Evolutionary conservation across 306 rosid genomes (phyloP), one percentile per base, ranked within the genome.

Genomic region (Sechiopsis laciniata): DNA sequence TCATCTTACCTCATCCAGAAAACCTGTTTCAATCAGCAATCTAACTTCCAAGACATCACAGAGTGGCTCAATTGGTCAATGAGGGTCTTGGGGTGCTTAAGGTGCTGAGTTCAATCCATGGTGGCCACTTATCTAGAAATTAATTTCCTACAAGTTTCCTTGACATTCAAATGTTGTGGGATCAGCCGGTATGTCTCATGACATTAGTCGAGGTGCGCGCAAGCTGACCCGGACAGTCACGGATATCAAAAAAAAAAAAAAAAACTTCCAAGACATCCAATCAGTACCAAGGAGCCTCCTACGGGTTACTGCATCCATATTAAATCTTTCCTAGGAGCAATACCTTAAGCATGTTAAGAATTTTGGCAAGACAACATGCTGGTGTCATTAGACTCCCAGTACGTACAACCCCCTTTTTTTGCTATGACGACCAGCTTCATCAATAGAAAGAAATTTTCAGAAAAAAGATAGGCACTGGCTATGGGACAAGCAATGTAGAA

Each of bases 11-110:
- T 6, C 35, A 5, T 66, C 17, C 3, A 2, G 26, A 20, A 66
- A 66, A 19, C 24, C 72, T 20, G 4, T 64, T 42, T 68, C 35
- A 20, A 68, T 19, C 40, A 14, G 40, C 73, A 68, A 57, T 48
- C 56, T 7, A 21, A 48, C 73, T 68, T 17, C 57, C 56, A 68
- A 12, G 40, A 50, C 55, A 50, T 7, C 20, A n/a, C n/a, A n/a
- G n/a, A n/a, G n/a, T n/a, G n/a, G n/a, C n/a, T n/a, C n/a, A n/a
- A n/a, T n/a, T n/a, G n/a, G n/a, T n/a, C n/a, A n/a, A n/a, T n/a
- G n/a, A n/a, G n/a, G n/a, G n/a, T n/a, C n/a, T n/a, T n/a, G n/a
- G n/a, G n/a, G n/a, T n/a, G n/a, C n/a, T n/a, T n/a, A n/a, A n/a
- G n/a, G n/a, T n/a, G n/a, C n/a, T n/a, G n/a, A n/a, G n/a, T n/a